These are phyloP conservation scores for Psilocybe cyanescens DNA, from an alignment of 768 basidiomycete species.

Conservation along the genomic window DNA sequence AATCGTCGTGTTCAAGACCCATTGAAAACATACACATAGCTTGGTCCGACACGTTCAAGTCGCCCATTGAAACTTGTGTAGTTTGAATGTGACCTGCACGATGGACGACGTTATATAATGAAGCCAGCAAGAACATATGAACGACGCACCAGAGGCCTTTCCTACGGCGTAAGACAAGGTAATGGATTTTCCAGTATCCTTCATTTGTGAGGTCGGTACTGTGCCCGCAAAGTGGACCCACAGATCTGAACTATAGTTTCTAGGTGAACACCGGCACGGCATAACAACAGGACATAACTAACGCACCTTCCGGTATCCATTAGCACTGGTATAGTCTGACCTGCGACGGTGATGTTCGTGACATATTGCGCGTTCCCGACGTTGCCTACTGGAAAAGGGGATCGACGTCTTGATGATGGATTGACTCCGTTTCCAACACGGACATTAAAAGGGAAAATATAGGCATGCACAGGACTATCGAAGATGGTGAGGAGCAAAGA, in stretches of 20 bases:
- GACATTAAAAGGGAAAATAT: slow-evolving; percentile 43
- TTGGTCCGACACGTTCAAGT: slow-evolving; percentile 62
- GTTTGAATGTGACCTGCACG: slow-evolving; percentile 58
- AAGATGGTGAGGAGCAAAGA: slow-evolving; percentile 43
- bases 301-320: slow-evolving; percentile 79
- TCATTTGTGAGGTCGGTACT: slow-evolving; percentile 44
- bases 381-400: slow-evolving; percentile 55
- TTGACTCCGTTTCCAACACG: slow-evolving; percentile 26
- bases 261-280: slow-evolving; percentile 4
- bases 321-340: slow-evolving; percentile 58
- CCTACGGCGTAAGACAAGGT: slow-evolving; percentile 74
- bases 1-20: slow-evolving; percentile 4
- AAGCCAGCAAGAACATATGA: background rate
- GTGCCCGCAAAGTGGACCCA: slow-evolving; percentile 62
- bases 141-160: slow-evolving; percentile 53
- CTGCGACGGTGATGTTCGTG: slow-evolving; percentile 70
- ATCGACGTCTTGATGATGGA: slow-evolving; percentile 29
- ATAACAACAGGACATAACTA: background rate
- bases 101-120: background rate
- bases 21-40: slow-evolving; percentile 59
- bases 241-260: slow-evolving; percentile 62
- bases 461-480: slow-evolving; percentile 38
- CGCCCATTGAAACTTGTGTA: slow-evolving; percentile 56
- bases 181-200: slow-evolving; percentile 58
- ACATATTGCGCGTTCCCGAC: slow-evolving; percentile 77